These are phyloP conservation scores for Cryptosporidium andersoni DNA, from an alignment of 169 alveolate genomes.

Conservation along the genomic window DNA sequence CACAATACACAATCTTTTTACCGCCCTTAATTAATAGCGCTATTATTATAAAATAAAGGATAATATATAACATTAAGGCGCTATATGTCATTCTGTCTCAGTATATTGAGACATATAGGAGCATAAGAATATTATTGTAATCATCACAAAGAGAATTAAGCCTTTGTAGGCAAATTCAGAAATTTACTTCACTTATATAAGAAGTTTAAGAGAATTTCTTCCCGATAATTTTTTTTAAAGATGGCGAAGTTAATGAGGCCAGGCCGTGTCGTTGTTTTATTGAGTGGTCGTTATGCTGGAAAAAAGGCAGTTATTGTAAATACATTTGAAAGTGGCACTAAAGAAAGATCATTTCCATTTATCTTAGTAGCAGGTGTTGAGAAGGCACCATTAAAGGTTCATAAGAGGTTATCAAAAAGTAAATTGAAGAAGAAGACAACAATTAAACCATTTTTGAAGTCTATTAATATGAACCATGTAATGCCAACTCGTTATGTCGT, in stretches of 20 bases:
- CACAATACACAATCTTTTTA: too few species aligned
- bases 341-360: constrained; percentile 93
- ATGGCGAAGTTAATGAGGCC: constrained; percentile 89
- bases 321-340: constrained; percentile 93
- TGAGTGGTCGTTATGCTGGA: constrained; percentile 98
- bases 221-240: constrained; percentile 29
- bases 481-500: constrained; percentile 95
- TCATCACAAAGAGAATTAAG: too few species aligned
- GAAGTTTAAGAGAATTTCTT: background rate
- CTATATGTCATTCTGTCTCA: too few species aligned
- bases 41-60: too few species aligned
- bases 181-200: background rate
- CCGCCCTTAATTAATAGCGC: too few species aligned
- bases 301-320: constrained; percentile 96
- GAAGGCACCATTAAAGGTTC: constrained; percentile 94
- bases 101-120: too few species aligned
- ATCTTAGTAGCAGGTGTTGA: constrained; percentile 96
- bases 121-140: too few species aligned
- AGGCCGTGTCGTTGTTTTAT: constrained; percentile 97
- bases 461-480: constrained; percentile 96
- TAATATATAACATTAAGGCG: too few species aligned
- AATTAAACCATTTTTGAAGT: constrained; percentile 94
- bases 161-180: too few species aligned
- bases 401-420: constrained; percentile 91
- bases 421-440: constrained; percentile 91